Conservation (phyloP, 169 alveolate species). For the Theileria equi region DNA sequence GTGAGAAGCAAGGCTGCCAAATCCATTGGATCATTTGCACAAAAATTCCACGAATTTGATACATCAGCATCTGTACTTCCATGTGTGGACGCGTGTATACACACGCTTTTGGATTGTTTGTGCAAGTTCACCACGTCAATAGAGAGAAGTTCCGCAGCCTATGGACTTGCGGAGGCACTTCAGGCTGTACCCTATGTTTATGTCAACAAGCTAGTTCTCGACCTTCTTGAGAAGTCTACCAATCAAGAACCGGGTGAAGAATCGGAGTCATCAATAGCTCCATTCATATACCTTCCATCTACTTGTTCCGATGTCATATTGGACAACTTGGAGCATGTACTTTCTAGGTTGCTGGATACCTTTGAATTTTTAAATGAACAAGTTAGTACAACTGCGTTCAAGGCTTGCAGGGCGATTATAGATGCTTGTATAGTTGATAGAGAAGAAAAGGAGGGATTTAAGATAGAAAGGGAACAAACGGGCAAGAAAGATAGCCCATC, state of each 20-base stretch:
- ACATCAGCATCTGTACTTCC: conserved; percentile 25
- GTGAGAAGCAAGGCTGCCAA: conserved; percentile 32
- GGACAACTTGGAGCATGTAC: not conserved
- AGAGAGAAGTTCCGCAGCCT: conserved; percentile 39
- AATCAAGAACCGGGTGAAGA: conserved; percentile 22
- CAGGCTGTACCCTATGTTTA: conserved; percentile 31
- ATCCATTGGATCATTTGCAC: conserved; percentile 39
- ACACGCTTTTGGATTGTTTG: conserved; percentile 18
- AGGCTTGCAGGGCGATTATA: conserved; percentile 13
- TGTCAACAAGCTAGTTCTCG: conserved; percentile 11
- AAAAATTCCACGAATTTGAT: conserved; percentile 19
- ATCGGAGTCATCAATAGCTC: conserved; percentile 36
- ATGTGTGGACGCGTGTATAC: conserved; percentile 7
- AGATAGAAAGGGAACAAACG: too few species aligned
- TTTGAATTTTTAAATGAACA: conserved; percentile 23
- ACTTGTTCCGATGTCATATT: conserved; percentile 14
- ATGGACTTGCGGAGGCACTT: conserved; percentile 45
- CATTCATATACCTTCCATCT: conserved; percentile 22
- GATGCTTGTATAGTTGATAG: not conserved
- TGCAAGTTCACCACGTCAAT: conserved; percentile 30
- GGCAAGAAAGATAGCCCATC: too few species aligned
- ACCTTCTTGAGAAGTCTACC: conserved; percentile 11
- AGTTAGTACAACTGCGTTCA: conserved; percentile 25
- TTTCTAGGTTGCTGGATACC: conserved; percentile 12
- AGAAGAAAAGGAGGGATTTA: too few species aligned